Evolutionary conservation across 768 basidiomycete genomes (phyloP).

Genomic region (Tulasnella sp.): DNA sequence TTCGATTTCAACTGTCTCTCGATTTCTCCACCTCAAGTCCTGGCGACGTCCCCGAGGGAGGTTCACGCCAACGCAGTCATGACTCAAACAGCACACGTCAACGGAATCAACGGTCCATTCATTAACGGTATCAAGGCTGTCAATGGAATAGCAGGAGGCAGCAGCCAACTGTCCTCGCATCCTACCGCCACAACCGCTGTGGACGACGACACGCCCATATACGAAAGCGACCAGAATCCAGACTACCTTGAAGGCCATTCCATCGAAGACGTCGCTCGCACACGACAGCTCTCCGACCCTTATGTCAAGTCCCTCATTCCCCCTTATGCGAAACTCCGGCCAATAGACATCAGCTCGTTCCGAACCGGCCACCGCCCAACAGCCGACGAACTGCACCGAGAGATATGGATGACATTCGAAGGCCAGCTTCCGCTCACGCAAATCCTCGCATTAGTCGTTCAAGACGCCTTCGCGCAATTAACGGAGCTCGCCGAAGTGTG

Average conservation of each 20-base stretch:
- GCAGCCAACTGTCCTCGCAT: neutral
- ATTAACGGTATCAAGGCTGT: constrained; percentile 3
- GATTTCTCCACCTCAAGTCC: neutral
- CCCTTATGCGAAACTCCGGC: neutral
- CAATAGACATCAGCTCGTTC: constrained; percentile 7
- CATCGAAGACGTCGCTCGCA: neutral
- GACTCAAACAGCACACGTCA: neutral
- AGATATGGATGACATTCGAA: constrained; percentile 28
- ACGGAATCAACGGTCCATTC: neutral
- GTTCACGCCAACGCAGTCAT: neutral
- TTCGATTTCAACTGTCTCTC: neutral
- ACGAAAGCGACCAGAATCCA: constrained; percentile 3
- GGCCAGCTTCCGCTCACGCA: constrained; percentile 66
- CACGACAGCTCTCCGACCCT: neutral
- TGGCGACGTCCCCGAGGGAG: neutral
- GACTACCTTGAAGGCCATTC: constrained; percentile 8
- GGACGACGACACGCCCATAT: neutral
- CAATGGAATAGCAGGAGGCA: neutral
- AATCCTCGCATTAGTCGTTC: constrained; percentile 61
- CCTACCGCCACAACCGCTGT: constrained; percentile 1
- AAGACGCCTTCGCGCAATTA: constrained; percentile 72
- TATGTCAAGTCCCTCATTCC: neutral
- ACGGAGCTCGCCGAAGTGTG: constrained; percentile 81
- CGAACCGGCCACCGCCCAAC: constrained; percentile 8
- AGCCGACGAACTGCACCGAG: neutral